Evolutionary conservation across 139 green algal genomes (phyloP), one percentile per base, ranked within the genome.

Genomic region (Haematococcus lacustris): DNA sequence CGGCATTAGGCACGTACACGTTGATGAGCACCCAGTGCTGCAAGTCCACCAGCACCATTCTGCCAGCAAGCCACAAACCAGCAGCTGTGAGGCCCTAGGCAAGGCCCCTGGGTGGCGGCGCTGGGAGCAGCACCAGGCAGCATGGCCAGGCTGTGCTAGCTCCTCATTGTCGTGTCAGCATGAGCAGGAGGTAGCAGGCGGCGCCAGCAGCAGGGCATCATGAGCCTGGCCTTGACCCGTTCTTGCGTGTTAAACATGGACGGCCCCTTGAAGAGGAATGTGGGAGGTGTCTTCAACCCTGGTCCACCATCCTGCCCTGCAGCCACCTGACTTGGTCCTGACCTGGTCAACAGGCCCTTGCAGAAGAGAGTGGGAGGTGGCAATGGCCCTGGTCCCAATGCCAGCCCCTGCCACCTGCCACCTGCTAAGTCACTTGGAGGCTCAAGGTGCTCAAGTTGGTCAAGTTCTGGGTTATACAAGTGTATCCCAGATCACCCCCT

Each of bases 1-100:
- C 91, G 26, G 90, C 87, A 76, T 96, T 96, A 21, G 91, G 91
- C 28, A 87, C 90, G 64, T 96, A 93, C 59, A 92, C 86, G 67
- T 94, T 94, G 63, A 93, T 73, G 25, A 93, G 78, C 61, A 91
- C 87, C 70, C 92, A 82, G 30, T 71, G 51, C 33, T 76, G 80
- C 50, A 89, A 82, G 73, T 93, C 88, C 2, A 83, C 91, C 9
- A 76, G 32, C 3, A 84, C 64, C 25, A 79, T 30, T 47, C 80
- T 81, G 69, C 39, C 41, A 38, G 51, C n/a, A 17, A 57, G 47
- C 47, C 13, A 57, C 13, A 28, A 13, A 28, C 13, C 13, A 28
- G 47, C 47, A 57, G 13, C 13, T 28, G 21, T 57, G 47, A 13
- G 13, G 21, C 13, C 47, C 47, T 57, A 21, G 47, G 21, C 47